phyloP scores from a whole-genome alignment of 2,329 filamentous ascomycete genomes.

The Fusarium armeniacum region DNA sequence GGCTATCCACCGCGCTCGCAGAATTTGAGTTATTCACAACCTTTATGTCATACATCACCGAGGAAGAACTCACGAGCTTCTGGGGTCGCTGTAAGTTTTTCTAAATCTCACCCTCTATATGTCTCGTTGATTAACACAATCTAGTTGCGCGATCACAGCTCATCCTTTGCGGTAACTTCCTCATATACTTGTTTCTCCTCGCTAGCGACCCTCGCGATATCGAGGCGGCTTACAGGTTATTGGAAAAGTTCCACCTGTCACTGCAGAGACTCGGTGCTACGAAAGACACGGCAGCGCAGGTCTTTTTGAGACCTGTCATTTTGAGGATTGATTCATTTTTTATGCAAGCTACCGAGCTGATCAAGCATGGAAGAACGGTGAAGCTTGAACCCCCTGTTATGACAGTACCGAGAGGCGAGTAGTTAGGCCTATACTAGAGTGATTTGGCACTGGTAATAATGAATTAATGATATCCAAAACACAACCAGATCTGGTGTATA shows the following conservation, averaged over 20 bases:
- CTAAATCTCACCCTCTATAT: no score
- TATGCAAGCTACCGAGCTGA: constrained; percentile 53
- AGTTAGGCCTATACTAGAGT: neutral
- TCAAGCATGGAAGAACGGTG: constrained; percentile 43
- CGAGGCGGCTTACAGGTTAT: constrained; percentile 54
- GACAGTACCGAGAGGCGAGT: constrained; percentile 19
- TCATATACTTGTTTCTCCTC: constrained; percentile 63
- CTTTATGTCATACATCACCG: constrained; percentile 56
- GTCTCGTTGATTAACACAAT: constrained; percentile 2
- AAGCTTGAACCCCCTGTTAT: constrained; percentile 32
- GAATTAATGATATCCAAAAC: constrained; percentile 19
- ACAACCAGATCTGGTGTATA: neutral
- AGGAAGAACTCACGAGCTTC: constrained; percentile 58
- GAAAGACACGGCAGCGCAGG: constrained; percentile 51
- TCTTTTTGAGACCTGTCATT: constrained; percentile 55
- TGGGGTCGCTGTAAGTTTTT: constrained; percentile 60
- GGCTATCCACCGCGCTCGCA: constrained; percentile 53
- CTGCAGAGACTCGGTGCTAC: constrained; percentile 54
- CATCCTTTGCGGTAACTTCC: constrained; percentile 63
- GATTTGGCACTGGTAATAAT: constrained; percentile 6
- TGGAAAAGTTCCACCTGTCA: constrained; percentile 56
- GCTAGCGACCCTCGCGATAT: constrained; percentile 56
- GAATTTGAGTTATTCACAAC: constrained; percentile 57
- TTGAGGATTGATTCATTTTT: constrained; percentile 59
- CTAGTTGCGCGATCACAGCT: constrained; percentile 59